Conservation (phyloP, 495 filamentous ascomycete species). For the Parathielavia appendiculata region DNA sequence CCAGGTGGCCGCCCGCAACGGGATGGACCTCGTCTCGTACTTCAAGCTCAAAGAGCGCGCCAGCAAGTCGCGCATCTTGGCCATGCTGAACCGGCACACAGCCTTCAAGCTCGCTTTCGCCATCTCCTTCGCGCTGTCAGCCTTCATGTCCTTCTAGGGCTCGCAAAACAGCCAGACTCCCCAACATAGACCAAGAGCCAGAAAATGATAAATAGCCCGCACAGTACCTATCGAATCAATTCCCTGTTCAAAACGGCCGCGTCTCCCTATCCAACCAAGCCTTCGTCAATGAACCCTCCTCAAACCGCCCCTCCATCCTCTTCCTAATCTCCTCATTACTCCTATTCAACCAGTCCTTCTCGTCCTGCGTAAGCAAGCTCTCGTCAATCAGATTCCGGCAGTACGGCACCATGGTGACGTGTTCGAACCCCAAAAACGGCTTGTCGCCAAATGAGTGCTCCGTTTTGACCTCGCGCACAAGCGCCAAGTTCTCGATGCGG, state of each 20-base stretch:
- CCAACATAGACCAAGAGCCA: background rate
- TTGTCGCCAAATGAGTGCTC: slow-evolving; percentile 86
- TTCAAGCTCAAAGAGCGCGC: slow-evolving; percentile 35
- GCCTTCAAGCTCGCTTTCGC: slow-evolving; percentile 80
- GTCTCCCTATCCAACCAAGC: slow-evolving; percentile 89
- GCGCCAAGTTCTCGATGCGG: slow-evolving; percentile 91
- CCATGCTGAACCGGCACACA: slow-evolving; percentile 58
- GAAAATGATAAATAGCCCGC: background rate
- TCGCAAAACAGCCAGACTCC: background rate
- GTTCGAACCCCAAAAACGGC: slow-evolving; percentile 91
- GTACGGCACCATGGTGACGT: slow-evolving; percentile 94
- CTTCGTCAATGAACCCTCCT: slow-evolving; percentile 58
- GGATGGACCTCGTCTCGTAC: slow-evolving; percentile 56
- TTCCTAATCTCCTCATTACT: slow-evolving; percentile 78
- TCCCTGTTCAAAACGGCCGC: slow-evolving; percentile 38
- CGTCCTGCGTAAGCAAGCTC: slow-evolving; percentile 62
- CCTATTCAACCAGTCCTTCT: slow-evolving; percentile 82
- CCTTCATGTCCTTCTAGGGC: slow-evolving; percentile 58
- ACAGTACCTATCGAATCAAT: background rate
- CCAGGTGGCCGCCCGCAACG: slow-evolving; percentile 66
- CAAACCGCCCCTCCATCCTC: slow-evolving; percentile 79
- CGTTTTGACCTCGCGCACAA: slow-evolving; percentile 82
- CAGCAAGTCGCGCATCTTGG: slow-evolving; percentile 51
- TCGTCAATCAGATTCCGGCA: slow-evolving; percentile 84
- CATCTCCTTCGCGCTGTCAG: slow-evolving; percentile 68